A percentile compares a stretch with the other conserved stretches of the same genome.
Evolutionary conservation across 768 basidiomycete genomes (phyloP).

Genomic region (Psilocybe subaeruginosa): DNA sequence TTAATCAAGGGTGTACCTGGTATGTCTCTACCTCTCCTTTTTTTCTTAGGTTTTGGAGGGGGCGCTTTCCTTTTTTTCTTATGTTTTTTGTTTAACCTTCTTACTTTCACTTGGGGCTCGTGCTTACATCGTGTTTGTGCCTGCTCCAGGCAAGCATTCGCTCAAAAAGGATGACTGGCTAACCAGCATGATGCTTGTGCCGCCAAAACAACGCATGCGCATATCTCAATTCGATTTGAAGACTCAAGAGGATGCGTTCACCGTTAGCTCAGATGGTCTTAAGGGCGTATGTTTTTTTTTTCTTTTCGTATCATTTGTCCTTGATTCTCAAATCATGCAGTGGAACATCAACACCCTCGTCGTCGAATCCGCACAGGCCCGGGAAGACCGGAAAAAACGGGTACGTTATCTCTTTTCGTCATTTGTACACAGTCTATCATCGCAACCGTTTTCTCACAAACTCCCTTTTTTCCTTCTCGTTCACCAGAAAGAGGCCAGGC

Average conservation of each 20-base stretch:
- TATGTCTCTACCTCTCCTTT: slow-evolving; percentile 34
- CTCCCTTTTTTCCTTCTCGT: not conserved
- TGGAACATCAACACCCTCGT: slow-evolving; percentile 70
- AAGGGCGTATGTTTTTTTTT: slow-evolving; percentile 60
- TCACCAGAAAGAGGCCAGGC: slow-evolving; percentile 71
- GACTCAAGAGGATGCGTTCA: slow-evolving; percentile 75
- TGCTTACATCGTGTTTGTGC: slow-evolving; percentile 12
- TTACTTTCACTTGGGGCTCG: slow-evolving; percentile 4
- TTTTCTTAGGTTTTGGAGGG: not conserved
- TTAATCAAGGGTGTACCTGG: slow-evolving; percentile 78
- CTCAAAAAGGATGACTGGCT: slow-evolving; percentile 81
- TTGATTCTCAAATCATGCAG: slow-evolving; percentile 34
- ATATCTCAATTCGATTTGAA: slow-evolving; percentile 65
- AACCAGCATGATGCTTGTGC: slow-evolving; percentile 62
- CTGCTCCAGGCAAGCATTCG: slow-evolving; percentile 69
- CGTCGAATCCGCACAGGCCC: slow-evolving; percentile 71
- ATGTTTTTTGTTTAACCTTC: not conserved
- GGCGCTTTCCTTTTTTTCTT: slow-evolving; percentile 8
- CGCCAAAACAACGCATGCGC: slow-evolving; percentile 69
- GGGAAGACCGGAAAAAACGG: slow-evolving; percentile 78
- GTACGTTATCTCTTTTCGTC: slow-evolving; percentile 42
- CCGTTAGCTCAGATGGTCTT: slow-evolving; percentile 70
- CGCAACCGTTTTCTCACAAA: slow-evolving; percentile 6
- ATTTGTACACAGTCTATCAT: slow-evolving; percentile 5
- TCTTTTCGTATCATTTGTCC: slow-evolving; percentile 12